phyloP scores from a whole-genome alignment of 352 stramenopile genomes.

The Pythium aristosporum region DNA sequence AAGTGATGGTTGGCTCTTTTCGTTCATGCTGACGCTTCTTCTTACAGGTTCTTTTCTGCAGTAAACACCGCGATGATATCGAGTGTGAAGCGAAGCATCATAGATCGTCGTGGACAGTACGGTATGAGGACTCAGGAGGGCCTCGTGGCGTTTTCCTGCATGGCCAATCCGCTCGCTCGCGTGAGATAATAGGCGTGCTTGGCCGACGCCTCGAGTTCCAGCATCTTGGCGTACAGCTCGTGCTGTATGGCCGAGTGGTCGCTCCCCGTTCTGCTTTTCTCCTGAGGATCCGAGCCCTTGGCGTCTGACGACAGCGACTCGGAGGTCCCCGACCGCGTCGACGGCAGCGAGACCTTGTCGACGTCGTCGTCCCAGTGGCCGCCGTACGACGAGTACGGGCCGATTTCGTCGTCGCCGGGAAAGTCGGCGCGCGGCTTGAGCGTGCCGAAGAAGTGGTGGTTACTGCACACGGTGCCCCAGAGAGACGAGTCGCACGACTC shows the following conservation, averaged over 20 bases:
- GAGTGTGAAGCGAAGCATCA: too few relatives aligned
- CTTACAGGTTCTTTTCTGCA: too few relatives aligned
- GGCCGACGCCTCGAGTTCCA: constrained; percentile 12
- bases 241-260: constrained; percentile 6
- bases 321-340: constrained; percentile 5
- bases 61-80: too few relatives aligned
- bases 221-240: constrained; percentile 16
- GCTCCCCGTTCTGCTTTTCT: background rate
- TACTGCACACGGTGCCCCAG: constrained; percentile 6
- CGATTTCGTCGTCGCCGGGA: background rate
- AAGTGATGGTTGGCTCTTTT: too few relatives aligned
- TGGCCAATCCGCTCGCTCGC: constrained; percentile 2
- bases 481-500: constrained; percentile 4
- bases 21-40: too few relatives aligned
- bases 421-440: constrained; percentile 10
- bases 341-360: background rate
- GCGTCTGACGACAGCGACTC: background rate
- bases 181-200: constrained; percentile 15
- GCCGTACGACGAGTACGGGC: constrained; percentile 2
- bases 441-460: constrained; percentile 18
- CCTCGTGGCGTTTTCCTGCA: constrained; percentile 1
- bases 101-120: too few relatives aligned
- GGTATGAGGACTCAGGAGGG: background rate
- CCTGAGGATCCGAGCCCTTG: background rate
- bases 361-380: constrained; percentile 5